phyloP scores from a whole-genome alignment of 225 moss, liverwort and hornwort species.

The Sphagnum contortum region DNA sequence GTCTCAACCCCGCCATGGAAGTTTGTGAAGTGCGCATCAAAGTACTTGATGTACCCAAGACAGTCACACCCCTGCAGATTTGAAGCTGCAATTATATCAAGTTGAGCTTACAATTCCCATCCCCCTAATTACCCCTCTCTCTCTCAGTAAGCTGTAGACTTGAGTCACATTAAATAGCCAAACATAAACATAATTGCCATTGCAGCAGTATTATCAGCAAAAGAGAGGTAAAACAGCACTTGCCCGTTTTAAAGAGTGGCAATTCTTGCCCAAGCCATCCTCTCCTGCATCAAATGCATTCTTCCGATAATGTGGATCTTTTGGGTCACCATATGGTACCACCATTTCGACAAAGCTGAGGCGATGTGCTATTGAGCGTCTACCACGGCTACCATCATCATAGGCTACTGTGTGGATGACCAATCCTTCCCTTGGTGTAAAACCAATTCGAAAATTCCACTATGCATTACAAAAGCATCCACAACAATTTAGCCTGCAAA shows the following conservation, averaged over 20 bases:
- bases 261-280: conserved; percentile 93
- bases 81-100: no score
- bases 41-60: conserved; percentile 90
- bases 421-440: conserved; percentile 91
- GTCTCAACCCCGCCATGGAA: conserved; percentile 97
- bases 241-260: conserved; percentile 83
- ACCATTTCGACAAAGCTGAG: conserved; percentile 99
- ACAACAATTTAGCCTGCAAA: background rate
- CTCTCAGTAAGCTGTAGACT: no score
- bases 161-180: no score
- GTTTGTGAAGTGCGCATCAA: conserved; percentile 92
- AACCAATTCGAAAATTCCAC: conserved; percentile 99
- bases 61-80: conserved; percentile 81
- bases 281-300: conserved; percentile 98
- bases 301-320: conserved; percentile 97
- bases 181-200: no score
- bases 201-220: no score
- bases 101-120: no score
- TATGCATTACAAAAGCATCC: conserved; percentile 24
- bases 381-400: conserved; percentile 87
- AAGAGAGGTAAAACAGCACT: conserved; percentile 4
- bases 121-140: no score
- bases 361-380: conserved; percentile 90
- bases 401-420: conserved; percentile 93
- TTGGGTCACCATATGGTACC: conserved; percentile 93